Evolutionary conservation across 768 basidiomycete genomes (phyloP).

Genomic region (Albatrellus ellisii): DNA sequence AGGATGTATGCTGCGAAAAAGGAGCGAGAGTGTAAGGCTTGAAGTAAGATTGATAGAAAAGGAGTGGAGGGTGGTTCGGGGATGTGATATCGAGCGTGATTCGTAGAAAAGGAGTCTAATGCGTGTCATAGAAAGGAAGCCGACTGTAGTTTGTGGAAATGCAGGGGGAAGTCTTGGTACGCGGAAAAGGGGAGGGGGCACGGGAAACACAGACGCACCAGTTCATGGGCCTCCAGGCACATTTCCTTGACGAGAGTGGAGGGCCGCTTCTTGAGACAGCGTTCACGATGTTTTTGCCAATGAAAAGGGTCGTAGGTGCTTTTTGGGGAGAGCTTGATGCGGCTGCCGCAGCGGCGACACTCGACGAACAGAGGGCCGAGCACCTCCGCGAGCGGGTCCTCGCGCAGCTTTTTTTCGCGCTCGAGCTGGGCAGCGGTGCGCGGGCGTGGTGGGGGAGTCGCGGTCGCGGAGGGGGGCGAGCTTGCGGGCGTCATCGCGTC

Average conservation of each 20-base stretch:
- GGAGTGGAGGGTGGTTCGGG: background rate
- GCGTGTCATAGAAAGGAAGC: too few relatives aligned
- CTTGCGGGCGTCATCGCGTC: background rate
- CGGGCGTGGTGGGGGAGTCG: constrained; percentile 7
- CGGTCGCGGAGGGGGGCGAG: background rate
- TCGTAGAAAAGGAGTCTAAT: background rate
- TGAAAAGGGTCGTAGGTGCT: constrained; percentile 13
- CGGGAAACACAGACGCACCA: background rate
- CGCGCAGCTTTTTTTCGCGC: constrained; percentile 11
- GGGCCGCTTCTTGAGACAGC: constrained; percentile 12
- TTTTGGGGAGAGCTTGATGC: constrained; percentile 13
- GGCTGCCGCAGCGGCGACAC: constrained; percentile 12
- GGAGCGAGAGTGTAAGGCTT: background rate
- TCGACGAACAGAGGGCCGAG: constrained; percentile 9
- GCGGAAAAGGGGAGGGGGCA: too few relatives aligned
- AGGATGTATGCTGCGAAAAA: background rate
- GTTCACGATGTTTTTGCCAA: constrained; percentile 14
- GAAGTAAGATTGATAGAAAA: background rate
- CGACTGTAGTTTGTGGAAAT: too few relatives aligned
- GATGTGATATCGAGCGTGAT: background rate
- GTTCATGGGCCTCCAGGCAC: constrained; percentile 6
- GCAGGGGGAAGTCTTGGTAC: too few relatives aligned
- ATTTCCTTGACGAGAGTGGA: constrained; percentile 7
- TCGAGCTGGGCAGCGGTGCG: constrained; percentile 11
- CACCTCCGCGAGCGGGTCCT: constrained; percentile 14